Base-by-base conservation (phyloP, 768 basidiomycete genomes). In the Boletus rex-veris region DNA sequence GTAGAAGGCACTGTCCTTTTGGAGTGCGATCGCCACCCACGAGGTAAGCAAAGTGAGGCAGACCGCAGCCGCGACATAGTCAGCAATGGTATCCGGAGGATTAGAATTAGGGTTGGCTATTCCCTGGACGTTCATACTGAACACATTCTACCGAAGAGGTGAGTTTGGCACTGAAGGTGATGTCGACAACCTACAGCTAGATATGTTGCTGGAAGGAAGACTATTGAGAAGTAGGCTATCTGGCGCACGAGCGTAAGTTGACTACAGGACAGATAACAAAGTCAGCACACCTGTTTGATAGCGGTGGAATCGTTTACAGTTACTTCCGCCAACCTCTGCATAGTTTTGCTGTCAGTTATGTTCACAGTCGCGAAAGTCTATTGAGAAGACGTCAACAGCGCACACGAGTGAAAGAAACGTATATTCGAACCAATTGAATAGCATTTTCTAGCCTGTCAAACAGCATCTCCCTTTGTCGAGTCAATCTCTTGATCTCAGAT, bases 281-380 rank as follows among this genome's bases (percentile, higher is more conserved):
- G 36, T 18, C 4, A 7, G 14, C 58, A 16, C 31, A 35, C 66
- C 61, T 60, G 67, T 41, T 72, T 65, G 26, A 64, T 19, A 24
- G 45, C 28, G 1, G 42, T 16, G 10, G 58, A 48, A 39, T 66
- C 52, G 18, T 15, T 28, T 48, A 38, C 43, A 4, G 52, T 31
- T 28, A 41, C 7, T 42, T 45, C 28, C 28, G 48, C 58, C 21
- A 64, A 38, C 8, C 7, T 7, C 30, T 54, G 38, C 24, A 30
- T 54, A 28, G 26, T 48, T 36, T 55, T 58, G 47, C 77, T 81
- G 48, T 84, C 82, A 4, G 62, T 64, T 40, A 83, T 80, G 48
- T 77, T 80, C 33, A 80, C 79, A 21, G 72, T 79, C 50, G 77
- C 79, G 56, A 83, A 81, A 5, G 80, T 79, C 83, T 84, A 47